Base-by-base conservation (phyloP, 1,284 basidiomycete genomes). In the Waitea zeae region DNA sequence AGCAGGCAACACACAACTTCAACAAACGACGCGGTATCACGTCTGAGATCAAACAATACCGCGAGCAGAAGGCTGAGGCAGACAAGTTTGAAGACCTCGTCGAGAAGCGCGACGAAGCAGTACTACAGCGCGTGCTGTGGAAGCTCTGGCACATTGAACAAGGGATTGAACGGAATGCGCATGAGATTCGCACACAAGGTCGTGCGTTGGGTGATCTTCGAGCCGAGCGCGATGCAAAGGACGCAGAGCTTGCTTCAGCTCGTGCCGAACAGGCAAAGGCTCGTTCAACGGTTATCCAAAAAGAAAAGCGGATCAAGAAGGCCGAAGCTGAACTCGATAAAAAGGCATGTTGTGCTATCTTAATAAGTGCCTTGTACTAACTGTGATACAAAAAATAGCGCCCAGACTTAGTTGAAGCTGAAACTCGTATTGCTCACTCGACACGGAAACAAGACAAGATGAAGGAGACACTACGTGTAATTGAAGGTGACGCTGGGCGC, bases 41-140 rank as follows among this genome's bases (percentile, higher is more conserved):
- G 4, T 84, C 84, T 3, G 95, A 99, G 56, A 92, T 95, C 45
- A 92, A 88, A 56, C 88, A 93, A 48, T 97, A 95, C 58, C 89
- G 89, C 54, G 90, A 97, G 54, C 93, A 97, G 58, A 92, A 92
- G 53, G 74, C 70, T 12, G 95, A 98, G 52, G 87, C 89, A 3
- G 84, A 89, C 47, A 69, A 81, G 33, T 97, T 92, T 48, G 81
- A 93, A 51, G 61, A 62, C 12, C 61, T 97, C 5, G 71, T 74
- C 45, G 58, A 75, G 35, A 75, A 92, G 43, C 57, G 63, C 49
- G 83, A 95, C 39, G 69, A 78, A 33, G 63, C 84, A 32, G 72
- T 89, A 24, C 64, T 93, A 5, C 77, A 75, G 26, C 80, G 88
- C 32, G 66, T 90, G 5, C 61, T 98, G 6, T 93, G 87, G 70